Evolutionary conservation across 768 basidiomycete genomes (phyloP).

Genomic region (Suillus discolor): DNA sequence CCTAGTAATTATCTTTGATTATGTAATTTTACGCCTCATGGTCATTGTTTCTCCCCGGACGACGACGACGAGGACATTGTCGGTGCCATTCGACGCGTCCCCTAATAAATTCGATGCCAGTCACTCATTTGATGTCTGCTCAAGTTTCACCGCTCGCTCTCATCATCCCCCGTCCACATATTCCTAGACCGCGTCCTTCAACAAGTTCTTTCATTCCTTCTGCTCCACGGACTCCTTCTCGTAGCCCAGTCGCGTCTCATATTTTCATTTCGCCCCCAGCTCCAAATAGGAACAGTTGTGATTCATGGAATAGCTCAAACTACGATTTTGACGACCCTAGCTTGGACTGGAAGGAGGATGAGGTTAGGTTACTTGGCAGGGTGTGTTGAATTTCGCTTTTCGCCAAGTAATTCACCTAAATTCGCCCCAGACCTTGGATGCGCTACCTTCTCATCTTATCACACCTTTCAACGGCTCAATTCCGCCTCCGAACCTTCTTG

Average conservation of each 20-base stretch:
- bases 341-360: conserved; percentile 76
- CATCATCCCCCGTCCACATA: conserved; percentile 60
- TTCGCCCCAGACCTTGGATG: conserved; percentile 69
- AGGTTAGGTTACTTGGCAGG: conserved; percentile 65
- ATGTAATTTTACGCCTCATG: neutral
- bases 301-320: conserved; percentile 86
- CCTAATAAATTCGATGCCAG: conserved; percentile 39
- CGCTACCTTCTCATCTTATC: conserved; percentile 79
- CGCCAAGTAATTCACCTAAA: neutral
- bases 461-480: conserved; percentile 86
- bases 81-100: neutral
- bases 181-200: conserved; percentile 45
- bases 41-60: conserved; percentile 1
- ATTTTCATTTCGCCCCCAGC: conserved; percentile 48
- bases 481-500: conserved; percentile 83
- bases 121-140: conserved; percentile 50
- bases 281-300: conserved; percentile 63
- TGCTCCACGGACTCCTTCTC: conserved; percentile 62
- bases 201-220: conserved; percentile 32
- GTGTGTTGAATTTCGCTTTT: conserved; percentile 43
- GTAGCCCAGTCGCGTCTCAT: conserved; percentile 55
- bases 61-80: conserved; percentile 1
- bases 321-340: conserved; percentile 61
- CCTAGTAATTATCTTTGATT: neutral
- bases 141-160: conserved; percentile 59